Evolutionary conservation across 257 asterid species (phyloP), one percentile per base, ranked within the genome.

Genomic region (Petunia axillaris): DNA sequence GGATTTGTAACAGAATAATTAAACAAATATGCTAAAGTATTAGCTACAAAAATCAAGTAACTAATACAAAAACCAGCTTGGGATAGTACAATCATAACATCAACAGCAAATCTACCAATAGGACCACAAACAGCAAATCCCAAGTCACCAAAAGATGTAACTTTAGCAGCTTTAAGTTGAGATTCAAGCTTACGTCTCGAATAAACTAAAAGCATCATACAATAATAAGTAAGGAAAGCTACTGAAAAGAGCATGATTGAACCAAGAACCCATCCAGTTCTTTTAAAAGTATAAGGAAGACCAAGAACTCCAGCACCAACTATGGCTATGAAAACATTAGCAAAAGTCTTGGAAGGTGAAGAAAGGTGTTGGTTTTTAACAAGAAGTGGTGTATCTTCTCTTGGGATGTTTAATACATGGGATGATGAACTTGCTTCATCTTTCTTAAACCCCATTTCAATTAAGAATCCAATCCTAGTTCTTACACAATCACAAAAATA

Each of bases 271-370:
- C 98, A 95, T 25, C 98, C 98, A 4, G 98, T 95, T 78, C 91
- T 93, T 92, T 89, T 95, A 89, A 93, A 95, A 0, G 95, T 90
- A 79, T 95, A 95, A 8, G 98, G 98, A 3, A 95, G 91, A 79
- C 98, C 95, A 64, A 93, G 97, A 54, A 93, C 99, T 6, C 99
- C 98, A 64, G 97, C 98, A 11, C 98, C 98, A 76, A 92, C 97
- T 60, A 95, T 87, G 76, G 97, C 85, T 44, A 93, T 90, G 82
- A 95, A 93, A 52, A 95, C 93, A 25, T 92, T 95, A 43, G 98
- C 97, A 84, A 90, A 91, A 16, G 99, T 91, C 83, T 95, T 95
- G 79, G 89, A 81, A 10, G 85, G 91, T 35, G 99, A 93, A 25
- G 99, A 93, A 2, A 85, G 87, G 13, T 86, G 90, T 38, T 77